Percentiles rank a stretch among this genome's conserved stretches.
Evolutionary conservation across 2,329 filamentous ascomycete species (phyloP).

Genomic region (Hypoxylon sp.): DNA sequence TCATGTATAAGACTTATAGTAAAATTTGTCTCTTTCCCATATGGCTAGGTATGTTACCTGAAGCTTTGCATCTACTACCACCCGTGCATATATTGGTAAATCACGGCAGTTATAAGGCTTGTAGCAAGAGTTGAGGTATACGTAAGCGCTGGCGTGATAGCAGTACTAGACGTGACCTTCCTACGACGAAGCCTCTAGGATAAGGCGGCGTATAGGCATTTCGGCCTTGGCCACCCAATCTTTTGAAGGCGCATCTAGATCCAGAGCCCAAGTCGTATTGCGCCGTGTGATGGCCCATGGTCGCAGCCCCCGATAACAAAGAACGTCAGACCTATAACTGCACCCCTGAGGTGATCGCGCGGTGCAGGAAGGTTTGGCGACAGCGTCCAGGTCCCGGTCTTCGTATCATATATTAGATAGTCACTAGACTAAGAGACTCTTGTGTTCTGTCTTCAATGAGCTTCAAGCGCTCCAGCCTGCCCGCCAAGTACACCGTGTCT

Average conservation of each 20-base stretch:
- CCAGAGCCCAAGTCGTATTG: slow-evolving; percentile 53
- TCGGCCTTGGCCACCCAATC: slow-evolving; percentile 50
- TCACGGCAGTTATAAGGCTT: too few species aligned
- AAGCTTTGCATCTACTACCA: too few species aligned
- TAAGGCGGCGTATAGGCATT: slow-evolving; percentile 57
- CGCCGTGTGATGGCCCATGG: too few species aligned
- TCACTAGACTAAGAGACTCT: slow-evolving; percentile 47
- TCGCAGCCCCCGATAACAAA: slow-evolving; percentile 56
- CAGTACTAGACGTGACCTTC: too few species aligned
- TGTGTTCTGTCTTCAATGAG: slow-evolving; percentile 37
- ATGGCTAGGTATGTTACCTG: too few species aligned
- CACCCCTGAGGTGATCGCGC: slow-evolving; percentile 54
- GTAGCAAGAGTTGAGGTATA: too few species aligned
- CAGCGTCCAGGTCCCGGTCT: slow-evolving; percentile 46
- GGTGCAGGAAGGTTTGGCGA: slow-evolving; percentile 53
- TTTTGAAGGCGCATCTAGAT: slow-evolving; percentile 46
- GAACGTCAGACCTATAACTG: slow-evolving; percentile 52
- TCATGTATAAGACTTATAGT: too few species aligned
- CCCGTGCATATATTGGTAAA: too few species aligned
- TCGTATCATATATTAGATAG: slow-evolving; percentile 52
- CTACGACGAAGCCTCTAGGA: too few species aligned
- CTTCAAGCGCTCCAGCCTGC: slow-evolving; percentile 52
- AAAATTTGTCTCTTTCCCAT: too few species aligned
- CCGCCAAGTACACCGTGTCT: slow-evolving; percentile 55
- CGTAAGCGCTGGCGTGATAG: too few species aligned